Evolutionary conservation across 2,329 filamentous ascomycete species (phyloP).

Genomic region (Epichloe hybrida): DNA sequence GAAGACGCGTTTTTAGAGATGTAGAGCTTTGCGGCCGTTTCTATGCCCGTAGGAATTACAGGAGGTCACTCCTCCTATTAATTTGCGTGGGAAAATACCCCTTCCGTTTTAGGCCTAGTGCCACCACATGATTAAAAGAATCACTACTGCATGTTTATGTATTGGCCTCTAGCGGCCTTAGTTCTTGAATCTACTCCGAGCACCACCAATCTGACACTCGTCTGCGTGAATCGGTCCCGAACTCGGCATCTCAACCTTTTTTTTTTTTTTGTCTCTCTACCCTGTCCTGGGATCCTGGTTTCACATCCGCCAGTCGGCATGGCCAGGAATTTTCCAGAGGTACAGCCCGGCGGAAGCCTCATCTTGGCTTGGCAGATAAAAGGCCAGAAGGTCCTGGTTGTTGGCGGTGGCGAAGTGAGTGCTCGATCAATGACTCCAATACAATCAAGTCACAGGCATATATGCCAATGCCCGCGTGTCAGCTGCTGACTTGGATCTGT

Average conservation of each 20-base stretch:
- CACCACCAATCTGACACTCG: not conserved
- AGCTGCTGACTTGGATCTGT: constrained; percentile 8
- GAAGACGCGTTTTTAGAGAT: too few relatives aligned
- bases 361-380: constrained; percentile 94
- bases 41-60: too few relatives aligned
- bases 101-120: too few relatives aligned
- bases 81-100: too few relatives aligned
- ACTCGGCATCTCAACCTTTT: not conserved
- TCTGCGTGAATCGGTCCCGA: not conserved
- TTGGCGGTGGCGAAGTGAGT: constrained; percentile 85
- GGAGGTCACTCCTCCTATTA: too few relatives aligned
- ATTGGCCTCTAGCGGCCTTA: too few relatives aligned
- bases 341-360: constrained; percentile 83
- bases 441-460: not conserved
- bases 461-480: not conserved
- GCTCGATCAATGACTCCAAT: constrained; percentile 6
- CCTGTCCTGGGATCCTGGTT: not conserved
- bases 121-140: too few relatives aligned
- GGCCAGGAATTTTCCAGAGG: constrained; percentile 51
- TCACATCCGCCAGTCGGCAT: constrained; percentile 16
- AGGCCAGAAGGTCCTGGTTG: constrained; percentile 77
- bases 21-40: too few relatives aligned
- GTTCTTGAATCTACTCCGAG: not conserved
- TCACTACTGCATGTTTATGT: too few relatives aligned
- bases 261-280: not conserved